Conservation (phyloP, 139 green algal genomes). For the Coelastrella sp. region DNA sequence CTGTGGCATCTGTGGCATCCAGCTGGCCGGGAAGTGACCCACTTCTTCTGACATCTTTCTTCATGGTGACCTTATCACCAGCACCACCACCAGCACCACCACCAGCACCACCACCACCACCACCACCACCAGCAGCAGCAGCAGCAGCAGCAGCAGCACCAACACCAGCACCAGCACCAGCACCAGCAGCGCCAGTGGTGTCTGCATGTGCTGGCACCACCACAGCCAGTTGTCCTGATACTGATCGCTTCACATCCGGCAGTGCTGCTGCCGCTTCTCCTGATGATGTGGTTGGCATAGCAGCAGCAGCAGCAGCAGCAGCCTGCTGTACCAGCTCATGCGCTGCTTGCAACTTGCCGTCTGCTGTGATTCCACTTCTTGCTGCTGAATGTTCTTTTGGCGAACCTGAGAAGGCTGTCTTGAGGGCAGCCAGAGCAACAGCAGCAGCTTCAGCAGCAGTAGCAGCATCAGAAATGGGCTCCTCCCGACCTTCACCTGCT, state of each 20-base stretch:
- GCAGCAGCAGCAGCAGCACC: neutral
- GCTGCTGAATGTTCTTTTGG: neutral
- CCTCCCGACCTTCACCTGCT: neutral
- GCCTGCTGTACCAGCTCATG: neutral
- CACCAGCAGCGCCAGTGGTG: neutral
- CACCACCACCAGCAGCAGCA: neutral
- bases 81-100: neutral
- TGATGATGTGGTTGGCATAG: neutral
- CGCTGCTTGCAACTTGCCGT: neutral
- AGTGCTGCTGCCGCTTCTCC: neutral
- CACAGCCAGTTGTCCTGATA: neutral
- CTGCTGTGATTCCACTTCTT: slow-evolving; percentile 3
- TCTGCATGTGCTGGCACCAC: neutral
- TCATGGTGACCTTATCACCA: neutral
- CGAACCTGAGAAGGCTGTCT: neutral
- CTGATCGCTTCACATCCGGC: neutral
- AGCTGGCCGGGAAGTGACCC: neutral
- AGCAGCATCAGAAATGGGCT: neutral
- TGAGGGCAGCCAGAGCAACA: neutral
- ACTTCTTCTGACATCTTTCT: neutral
- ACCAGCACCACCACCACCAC: neutral
- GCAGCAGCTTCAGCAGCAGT: neutral
- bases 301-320: neutral
- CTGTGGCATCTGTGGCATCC: neutral
- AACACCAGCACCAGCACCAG: neutral